Evolutionary conservation across 1,284 basidiomycete species (phyloP).

Genomic region (Rhodotorula sp.): DNA sequence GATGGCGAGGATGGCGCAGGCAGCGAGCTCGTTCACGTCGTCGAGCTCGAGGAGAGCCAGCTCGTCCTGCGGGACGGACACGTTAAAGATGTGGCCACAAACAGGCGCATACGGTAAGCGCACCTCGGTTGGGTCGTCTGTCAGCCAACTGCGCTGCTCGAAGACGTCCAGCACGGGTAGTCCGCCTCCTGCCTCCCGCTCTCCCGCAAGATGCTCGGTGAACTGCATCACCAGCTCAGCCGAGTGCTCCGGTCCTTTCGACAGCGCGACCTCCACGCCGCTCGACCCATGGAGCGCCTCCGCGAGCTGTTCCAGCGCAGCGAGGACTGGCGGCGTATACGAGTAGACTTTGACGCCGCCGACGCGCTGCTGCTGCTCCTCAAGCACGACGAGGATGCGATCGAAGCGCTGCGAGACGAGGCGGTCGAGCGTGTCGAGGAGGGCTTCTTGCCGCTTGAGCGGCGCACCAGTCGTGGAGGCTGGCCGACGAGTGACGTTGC

Average conservation of each 20-base stretch:
- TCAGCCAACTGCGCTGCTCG: constrained; percentile 10
- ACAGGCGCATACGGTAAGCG: neutral
- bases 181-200: neutral
- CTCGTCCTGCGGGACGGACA: constrained; percentile 10
- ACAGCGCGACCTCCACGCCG: constrained; percentile 13
- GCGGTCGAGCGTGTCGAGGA: constrained; percentile 11
- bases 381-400: constrained; percentile 18
- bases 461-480: no score
- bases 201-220: neutral
- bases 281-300: neutral
- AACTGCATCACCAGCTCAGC: neutral
- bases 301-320: constrained; percentile 1
- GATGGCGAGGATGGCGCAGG: constrained; percentile 7
- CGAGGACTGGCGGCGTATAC: constrained; percentile 18
- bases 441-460: neutral
- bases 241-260: constrained; percentile 1
- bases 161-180: neutral
- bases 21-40: constrained; percentile 15
- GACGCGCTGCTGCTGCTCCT: neutral
- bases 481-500: neutral
- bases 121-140: constrained; percentile 14
- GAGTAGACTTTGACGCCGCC: neutral
- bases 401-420: constrained; percentile 5
- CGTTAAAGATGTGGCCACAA: no score
- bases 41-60: neutral